A percentile compares a stretch with the other conserved stretches of the same genome.
Conservation (phyloP, 495 filamentous ascomycete genomes). For the Neurospora intermedia region DNA sequence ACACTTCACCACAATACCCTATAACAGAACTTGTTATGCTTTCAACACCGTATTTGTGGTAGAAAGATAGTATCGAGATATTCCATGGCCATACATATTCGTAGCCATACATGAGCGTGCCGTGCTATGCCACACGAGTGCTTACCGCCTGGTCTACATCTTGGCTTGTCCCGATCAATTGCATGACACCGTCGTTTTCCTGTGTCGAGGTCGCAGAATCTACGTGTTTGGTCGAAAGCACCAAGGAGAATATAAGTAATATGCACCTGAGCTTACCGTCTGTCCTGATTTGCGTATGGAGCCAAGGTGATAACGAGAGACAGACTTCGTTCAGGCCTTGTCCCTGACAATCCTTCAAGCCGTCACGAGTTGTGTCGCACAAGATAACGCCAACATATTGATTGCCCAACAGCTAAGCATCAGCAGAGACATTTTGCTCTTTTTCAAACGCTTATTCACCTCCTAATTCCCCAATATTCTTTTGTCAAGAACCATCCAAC, state of each 20-base stretch:
- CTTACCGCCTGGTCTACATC: not conserved
- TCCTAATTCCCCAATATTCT: not conserved
- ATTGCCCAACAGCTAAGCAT: not conserved
- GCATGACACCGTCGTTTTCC: not conserved
- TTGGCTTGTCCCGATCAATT: not conserved
- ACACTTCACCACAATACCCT: not conserved
- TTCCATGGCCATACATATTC: not conserved
- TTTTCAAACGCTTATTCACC: not conserved
- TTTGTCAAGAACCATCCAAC: not conserved
- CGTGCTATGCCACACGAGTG: not conserved
- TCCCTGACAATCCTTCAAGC: not conserved
- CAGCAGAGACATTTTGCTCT: not conserved
- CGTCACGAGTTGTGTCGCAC: not conserved
- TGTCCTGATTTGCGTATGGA: not conserved
- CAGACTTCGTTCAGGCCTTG: not conserved
- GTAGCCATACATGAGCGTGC: not conserved
- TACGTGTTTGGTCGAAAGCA: not conserved
- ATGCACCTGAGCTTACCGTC: not conserved
- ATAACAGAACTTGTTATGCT: not conserved
- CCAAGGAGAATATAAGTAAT: not conserved
- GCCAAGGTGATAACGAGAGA: not conserved
- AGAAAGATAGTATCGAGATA: not conserved
- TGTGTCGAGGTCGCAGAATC: not conserved
- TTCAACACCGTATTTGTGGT: not conserved
- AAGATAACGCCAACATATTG: not conserved